A percentile compares a stretch with the other conserved stretches of the same genome.
phyloP scores from a whole-genome alignment of 208 protist species.

The Herpetomonas samuelpessoai region DNA sequence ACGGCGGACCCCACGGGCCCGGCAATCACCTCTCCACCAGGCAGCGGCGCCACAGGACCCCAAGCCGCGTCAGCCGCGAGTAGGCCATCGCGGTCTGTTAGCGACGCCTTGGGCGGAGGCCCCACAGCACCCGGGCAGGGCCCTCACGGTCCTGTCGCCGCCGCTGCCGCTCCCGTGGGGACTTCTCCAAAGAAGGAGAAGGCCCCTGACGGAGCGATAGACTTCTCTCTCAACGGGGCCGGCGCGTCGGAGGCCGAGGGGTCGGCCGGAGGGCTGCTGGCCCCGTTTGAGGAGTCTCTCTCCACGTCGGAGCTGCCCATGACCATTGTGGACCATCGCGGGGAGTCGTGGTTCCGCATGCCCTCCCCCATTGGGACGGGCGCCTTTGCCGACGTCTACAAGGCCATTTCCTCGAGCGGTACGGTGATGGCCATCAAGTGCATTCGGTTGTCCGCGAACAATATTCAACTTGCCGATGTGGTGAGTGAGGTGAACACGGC shows the following conservation, averaged over 20 bases:
- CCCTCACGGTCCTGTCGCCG: neutral
- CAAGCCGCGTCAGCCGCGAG: too few relatives aligned
- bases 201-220: neutral
- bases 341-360: conserved; percentile 27
- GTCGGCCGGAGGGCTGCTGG: neutral
- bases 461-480: conserved; percentile 28
- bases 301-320: conserved; percentile 10
- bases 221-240: too few relatives aligned
- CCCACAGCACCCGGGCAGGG: too few relatives aligned
- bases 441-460: conserved; percentile 19
- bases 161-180: neutral
- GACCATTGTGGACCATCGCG: conserved; percentile 24
- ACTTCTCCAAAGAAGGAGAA: neutral
- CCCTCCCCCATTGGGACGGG: conserved; percentile 25
- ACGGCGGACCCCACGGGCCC: neutral
- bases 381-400: conserved; percentile 43
- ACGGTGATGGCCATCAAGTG: conserved; percentile 45
- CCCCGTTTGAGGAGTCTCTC: neutral
- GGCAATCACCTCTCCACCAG: neutral
- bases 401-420: conserved; percentile 26
- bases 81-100: too few relatives aligned
- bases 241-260: neutral
- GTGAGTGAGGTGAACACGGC: conserved; percentile 46
- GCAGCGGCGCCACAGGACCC: too few relatives aligned
- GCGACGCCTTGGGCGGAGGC: too few relatives aligned